These are phyloP conservation scores for Haberlea rhodopensis DNA, from an alignment of 257 asterid genomes.

Conservation along the genomic window DNA sequence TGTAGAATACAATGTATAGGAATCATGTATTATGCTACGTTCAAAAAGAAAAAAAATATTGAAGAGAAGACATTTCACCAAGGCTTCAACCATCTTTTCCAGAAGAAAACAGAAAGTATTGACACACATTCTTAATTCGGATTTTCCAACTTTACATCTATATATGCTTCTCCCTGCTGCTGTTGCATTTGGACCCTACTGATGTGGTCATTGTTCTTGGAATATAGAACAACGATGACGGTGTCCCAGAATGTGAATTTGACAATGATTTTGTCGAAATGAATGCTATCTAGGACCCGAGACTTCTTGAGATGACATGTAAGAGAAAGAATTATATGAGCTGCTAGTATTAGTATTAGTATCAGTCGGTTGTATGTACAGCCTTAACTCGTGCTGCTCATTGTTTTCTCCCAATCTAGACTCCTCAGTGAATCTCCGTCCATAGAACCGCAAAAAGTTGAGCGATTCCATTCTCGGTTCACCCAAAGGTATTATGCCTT, in stretches of 20 bases:
- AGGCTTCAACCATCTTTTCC: neutral
- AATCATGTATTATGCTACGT: no score
- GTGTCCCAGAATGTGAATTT: neutral
- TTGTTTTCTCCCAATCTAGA: constrained; percentile 38
- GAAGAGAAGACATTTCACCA: neutral
- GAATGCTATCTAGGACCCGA: constrained; percentile 72
- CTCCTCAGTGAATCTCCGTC: constrained; percentile 66
- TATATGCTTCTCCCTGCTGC: neutral
- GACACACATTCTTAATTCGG: neutral
- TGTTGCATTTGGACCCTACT: neutral
- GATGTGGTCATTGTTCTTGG: neutral
- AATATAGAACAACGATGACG: neutral
- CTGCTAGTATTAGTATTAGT: constrained; percentile 29
- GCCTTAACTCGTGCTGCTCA: constrained; percentile 28
- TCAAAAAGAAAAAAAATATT: no score
- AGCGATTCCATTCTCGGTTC: constrained; percentile 64
- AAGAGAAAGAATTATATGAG: constrained; percentile 49
- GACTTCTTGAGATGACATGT: constrained; percentile 60
- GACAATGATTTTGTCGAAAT: neutral
- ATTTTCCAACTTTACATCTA: neutral
- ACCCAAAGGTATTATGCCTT: constrained; percentile 57
- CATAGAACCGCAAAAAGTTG: constrained; percentile 69
- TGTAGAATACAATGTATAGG: constrained; percentile 31
- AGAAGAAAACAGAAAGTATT: neutral
- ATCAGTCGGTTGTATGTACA: constrained; percentile 29